Conservation (phyloP, 2,329 filamentous ascomycete species). For the Pyrenochaeta sp. region DNA sequence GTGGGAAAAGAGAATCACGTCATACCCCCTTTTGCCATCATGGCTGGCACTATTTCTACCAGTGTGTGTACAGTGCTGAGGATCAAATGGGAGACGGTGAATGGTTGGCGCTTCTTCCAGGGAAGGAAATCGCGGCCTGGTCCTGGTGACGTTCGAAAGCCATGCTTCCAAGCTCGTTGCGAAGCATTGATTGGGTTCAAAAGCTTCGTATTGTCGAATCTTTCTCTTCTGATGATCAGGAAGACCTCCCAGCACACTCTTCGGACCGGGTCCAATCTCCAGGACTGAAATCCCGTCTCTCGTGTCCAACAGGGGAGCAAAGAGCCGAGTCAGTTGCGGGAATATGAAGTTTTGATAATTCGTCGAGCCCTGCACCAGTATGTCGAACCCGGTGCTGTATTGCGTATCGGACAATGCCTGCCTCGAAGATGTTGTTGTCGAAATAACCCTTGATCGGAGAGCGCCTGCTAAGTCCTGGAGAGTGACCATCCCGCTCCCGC, state of each 20-base stretch:
- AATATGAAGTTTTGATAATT: constrained; percentile 49
- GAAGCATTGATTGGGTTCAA: constrained; percentile 61
- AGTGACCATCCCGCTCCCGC: too few species aligned
- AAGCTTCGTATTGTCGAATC: constrained; percentile 61
- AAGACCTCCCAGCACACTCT: constrained; percentile 61
- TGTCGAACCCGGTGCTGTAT: constrained; percentile 59
- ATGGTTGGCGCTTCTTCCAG: constrained; percentile 53
- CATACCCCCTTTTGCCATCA: constrained; percentile 51
- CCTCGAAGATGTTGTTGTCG: constrained; percentile 24
- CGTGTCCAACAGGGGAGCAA: constrained; percentile 54
- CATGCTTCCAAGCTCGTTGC: constrained; percentile 54
- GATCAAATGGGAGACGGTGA: constrained; percentile 49
- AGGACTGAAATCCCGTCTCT: constrained; percentile 59
- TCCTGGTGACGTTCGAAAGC: constrained; percentile 38
- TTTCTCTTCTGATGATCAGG: constrained; percentile 52
- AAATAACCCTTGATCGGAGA: constrained; percentile 44
- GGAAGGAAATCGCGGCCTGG: constrained; percentile 50
- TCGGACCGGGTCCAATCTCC: constrained; percentile 67
- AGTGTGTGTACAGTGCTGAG: constrained; percentile 30
- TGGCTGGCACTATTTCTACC: constrained; percentile 25
- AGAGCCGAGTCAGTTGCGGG: constrained; percentile 56
- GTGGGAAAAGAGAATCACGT: constrained; percentile 68
- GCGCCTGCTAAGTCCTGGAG: constrained; percentile 54
- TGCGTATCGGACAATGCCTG: constrained; percentile 56
- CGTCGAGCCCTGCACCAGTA: constrained; percentile 46